Evolutionary conservation across 1,284 basidiomycete genomes (phyloP), one percentile per base, ranked within the genome.

Genomic region (Meripilus lineatus): DNA sequence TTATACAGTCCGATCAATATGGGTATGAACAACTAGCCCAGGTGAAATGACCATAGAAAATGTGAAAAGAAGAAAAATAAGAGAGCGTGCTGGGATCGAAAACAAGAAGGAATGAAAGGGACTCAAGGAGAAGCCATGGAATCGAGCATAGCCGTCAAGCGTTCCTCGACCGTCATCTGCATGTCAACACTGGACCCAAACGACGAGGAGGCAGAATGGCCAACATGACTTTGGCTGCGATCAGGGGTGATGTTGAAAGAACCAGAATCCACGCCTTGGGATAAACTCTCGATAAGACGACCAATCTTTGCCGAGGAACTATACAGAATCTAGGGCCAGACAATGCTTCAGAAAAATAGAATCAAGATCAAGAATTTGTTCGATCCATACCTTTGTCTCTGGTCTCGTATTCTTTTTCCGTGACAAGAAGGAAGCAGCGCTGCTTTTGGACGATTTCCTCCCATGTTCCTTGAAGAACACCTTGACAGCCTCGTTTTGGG

Each of bases 291-390:
- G 48, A 90, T 87, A 45, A 90, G 71, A 50, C 80, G 84, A 36
- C 83, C 85, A 58, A 90, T 89, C 50, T 89, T 81, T 28, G 79
- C 74, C 23, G 83, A 72, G 17, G 84, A 79, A 53, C 82, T 86
- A 66, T 85, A 86, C 67, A 83, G 89, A 57, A 90, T 80, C 87
- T 90, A 59, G 46, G 47, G 34, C 42, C 14, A 49, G 24, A 18
- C 15, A 38, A 38, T 38, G 17, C 37, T 21, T 46, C 24, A 30
- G 25, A 34, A 10, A 25, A 32, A 47, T 43, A 24, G 17, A 17
- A 45, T 34, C 33, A 47, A 35, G 36, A 43, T 38, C 33, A 43
- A 24, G 21, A 36, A 20, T 14, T 21, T 40, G 17, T 6, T 35
- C 45, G 34, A 15, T 18, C 59, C 70, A 51, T 63, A 84, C 87